Base-by-base conservation (phyloP, 495 filamentous ascomycete genomes). In the Clohesyomyces aquaticus region DNA sequence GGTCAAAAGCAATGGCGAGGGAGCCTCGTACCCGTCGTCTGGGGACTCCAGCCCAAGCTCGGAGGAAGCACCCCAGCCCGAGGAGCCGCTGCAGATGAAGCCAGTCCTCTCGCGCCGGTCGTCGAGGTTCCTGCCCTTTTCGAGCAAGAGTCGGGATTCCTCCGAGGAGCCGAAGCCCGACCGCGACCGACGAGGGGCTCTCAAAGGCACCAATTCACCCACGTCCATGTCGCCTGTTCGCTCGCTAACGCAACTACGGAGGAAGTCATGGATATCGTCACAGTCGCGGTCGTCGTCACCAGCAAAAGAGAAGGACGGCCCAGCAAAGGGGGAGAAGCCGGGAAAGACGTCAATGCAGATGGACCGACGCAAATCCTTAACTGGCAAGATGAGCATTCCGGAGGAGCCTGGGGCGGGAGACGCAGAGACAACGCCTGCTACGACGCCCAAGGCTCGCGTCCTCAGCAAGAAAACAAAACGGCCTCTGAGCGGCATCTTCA, bases 261-360 rank as follows among this genome's bases (percentile, higher is more conserved):
- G 69, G 23, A 68, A 68, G 56, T 68, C 65, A 1, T 71, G 69
- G 69, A 65, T 71, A 0, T 46, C 64, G 26, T 53, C 64, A n/a
- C 51, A 52, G 26, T 68, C 69, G 19, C 41, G 69, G 27, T 54
- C 60, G 22, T 38, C 61, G 14, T 71, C 69, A 21, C 69, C 69
- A 2, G 46, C 58, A 28, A 58, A 67, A 25, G 54, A 62, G 29
- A 26, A 27, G 1, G 14, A 8, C 38, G 32, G 19, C 43, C 21
- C 60, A 29, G 54, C 19, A 25, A 55, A 56, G 32, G 42, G 49
- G 56, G 54, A 27, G 28, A 41, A 48, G 29, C 49, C 59, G 22
- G 45, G 28, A 49, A 53, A 58, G 32, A 23, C 2, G 8, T 49
- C 12, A 59, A 21, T 23, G n/a, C 55, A 65, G 9, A 43, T 49